These are phyloP conservation scores for Moniliophthora roreri DNA, from an alignment of 1,284 basidiomycete species.

Conservation along the genomic window DNA sequence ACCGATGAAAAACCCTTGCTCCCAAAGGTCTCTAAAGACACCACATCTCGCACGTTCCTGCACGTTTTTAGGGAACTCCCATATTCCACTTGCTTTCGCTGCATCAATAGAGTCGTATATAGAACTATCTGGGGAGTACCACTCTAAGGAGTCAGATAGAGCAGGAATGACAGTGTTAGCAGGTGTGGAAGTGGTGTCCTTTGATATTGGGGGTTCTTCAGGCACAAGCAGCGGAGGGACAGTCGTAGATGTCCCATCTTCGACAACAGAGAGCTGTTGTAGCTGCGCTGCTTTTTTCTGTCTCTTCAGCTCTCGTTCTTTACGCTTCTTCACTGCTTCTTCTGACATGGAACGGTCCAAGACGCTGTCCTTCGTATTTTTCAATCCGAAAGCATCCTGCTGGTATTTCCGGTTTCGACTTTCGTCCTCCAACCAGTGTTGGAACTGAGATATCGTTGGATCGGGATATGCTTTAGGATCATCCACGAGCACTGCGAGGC, in stretches of 20 bases:
- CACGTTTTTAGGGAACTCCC: slow-evolving; percentile 70
- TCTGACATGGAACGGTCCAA: slow-evolving; percentile 52
- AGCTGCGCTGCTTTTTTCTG: slow-evolving; percentile 36
- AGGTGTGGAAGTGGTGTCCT: slow-evolving; percentile 20
- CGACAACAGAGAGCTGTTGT: slow-evolving; percentile 17
- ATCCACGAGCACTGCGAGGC: slow-evolving; percentile 76
- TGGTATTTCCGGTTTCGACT: slow-evolving; percentile 46
- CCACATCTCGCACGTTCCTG: slow-evolving; percentile 73
- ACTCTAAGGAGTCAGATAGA: slow-evolving; percentile 55
- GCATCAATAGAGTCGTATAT: slow-evolving; percentile 57
- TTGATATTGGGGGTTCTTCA: slow-evolving; percentile 12
- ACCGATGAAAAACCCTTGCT: slow-evolving; percentile 83
- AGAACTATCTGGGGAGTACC: slow-evolving; percentile 51
- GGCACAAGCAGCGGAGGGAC: slow-evolving; percentile 12
- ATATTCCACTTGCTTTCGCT: slow-evolving; percentile 69
- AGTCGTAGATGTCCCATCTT: slow-evolving; percentile 15
- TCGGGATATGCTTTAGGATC: slow-evolving; percentile 62
- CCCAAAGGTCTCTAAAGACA: slow-evolving; percentile 81
- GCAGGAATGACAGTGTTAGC: slow-evolving; percentile 66
- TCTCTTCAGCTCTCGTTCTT: slow-evolving; percentile 62
- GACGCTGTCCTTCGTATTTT: slow-evolving; percentile 37
- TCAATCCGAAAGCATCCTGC: slow-evolving; percentile 38
- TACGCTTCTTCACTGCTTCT: slow-evolving; percentile 67
- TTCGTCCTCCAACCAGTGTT: slow-evolving; percentile 55
- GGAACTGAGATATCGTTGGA: slow-evolving; percentile 54